Base-by-base conservation (phyloP, 257 asterid genomes). In the Misopates orontium region DNA sequence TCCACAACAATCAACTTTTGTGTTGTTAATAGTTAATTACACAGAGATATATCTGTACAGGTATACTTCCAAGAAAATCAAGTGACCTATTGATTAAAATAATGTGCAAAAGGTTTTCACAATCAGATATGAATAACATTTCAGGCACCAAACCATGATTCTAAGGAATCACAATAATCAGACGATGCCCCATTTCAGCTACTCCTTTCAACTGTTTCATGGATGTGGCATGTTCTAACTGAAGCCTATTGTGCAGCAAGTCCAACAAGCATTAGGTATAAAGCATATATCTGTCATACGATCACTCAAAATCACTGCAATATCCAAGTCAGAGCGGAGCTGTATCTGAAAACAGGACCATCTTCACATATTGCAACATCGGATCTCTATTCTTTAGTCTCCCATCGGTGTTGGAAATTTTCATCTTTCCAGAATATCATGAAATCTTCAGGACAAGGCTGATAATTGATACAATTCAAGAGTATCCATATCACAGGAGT, bases 31-130 rank as follows among this genome's bases (percentile, higher is more conserved):
- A n/a, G n/a, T n/a, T n/a, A n/a, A n/a, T n/a, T n/a, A 18, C 54
- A 28, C 66, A 59, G 65, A 69, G 56, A 68, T 36, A 36, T 56
- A 74, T 45, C 75, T 74, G 76, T 80, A 80, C 85, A 77, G 44
- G 62, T 80, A 57, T 55, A 56, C 23, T 63, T 36, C 11, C 56
- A 36, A 36, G 42, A 36, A 36, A 36, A 36, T 18, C 19, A 48
- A 50, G 67, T 49, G 12, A 60, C 68, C 73, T 58, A 76, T 32
- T 28, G 62, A 56, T 45, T 51, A 66, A 47, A 71, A 62, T 17
- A 41, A 42, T 36, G 68, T 50, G 71, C 66, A 68, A 58, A 64
- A 52, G 42, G 55, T 23, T 52, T 53, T 28, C 40, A 40, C 71
- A 57, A 39, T 36, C 6, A 36, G 11, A 76, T 59, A 62, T 54